These are phyloP conservation scores for Hypoxylon cercidicola DNA, from an alignment of 495 filamentous ascomycete species.

Conservation along the genomic window DNA sequence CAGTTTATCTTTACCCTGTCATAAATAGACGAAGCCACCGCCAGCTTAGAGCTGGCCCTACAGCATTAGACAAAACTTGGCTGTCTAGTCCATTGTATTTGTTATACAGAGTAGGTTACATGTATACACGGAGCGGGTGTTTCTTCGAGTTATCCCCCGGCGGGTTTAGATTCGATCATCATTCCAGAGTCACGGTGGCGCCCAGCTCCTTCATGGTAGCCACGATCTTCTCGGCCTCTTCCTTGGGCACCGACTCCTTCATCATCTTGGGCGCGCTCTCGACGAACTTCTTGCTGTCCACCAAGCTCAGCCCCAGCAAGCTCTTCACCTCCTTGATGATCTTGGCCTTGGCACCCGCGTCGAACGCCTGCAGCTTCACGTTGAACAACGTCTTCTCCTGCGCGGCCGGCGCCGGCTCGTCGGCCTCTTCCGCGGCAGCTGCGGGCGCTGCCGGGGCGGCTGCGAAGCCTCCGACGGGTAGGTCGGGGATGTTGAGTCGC, in stretches of 20 bases:
- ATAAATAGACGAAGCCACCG: background rate
- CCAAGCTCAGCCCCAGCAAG: constrained; percentile 92
- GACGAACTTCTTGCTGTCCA: constrained; percentile 99
- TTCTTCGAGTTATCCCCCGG: constrained; percentile 1
- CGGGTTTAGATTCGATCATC: constrained; percentile 46
- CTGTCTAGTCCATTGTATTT: constrained; percentile 30
- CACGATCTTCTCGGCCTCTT: constrained; percentile 98
- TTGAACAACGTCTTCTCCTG: constrained; percentile 98
- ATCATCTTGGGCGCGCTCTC: constrained; percentile 96
- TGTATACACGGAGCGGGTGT: constrained; percentile 42
- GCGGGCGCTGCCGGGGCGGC: background rate
- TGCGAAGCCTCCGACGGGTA: constrained; percentile 83
- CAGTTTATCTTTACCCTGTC: too few species aligned
- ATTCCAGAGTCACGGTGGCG: constrained; percentile 90
- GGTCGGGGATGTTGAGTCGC: constrained; percentile 96
- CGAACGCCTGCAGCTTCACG: constrained; percentile 89
- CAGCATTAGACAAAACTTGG: background rate
- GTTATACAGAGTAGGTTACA: constrained; percentile 50
- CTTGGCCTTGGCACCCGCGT: constrained; percentile 91
- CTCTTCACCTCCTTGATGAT: constrained; percentile 99
- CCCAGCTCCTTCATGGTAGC: constrained; percentile 92
- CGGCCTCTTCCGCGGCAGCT: constrained; percentile 68
- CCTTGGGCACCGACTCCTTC: constrained; percentile 98
- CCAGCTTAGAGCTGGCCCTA: background rate
- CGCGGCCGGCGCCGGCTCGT: constrained; percentile 86